Evolutionary conservation across 139 green algal genomes (phyloP), one percentile per base, ranked within the genome.

Genomic region (Chlamydomonas sp.): DNA sequence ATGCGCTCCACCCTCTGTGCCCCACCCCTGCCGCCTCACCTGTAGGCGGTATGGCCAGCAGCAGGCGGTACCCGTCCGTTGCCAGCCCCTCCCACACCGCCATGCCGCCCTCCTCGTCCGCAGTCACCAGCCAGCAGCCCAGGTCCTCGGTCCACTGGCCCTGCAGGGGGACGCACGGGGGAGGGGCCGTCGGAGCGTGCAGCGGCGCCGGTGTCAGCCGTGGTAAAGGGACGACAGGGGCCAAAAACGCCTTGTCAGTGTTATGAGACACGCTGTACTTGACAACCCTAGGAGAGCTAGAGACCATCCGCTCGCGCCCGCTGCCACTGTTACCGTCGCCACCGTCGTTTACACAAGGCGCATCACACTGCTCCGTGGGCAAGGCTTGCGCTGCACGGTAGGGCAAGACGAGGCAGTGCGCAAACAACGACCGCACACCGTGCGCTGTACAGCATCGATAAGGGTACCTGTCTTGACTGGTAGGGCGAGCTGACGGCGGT

Each of bases 51-150:
- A 78, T 76, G 6, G 31, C n/a, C 12, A 60, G 64, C 17, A 74
- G 4, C 66, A 90, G 79, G 9, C 73, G 85, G 74, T 73, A 74
- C 5, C 79, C 79, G 78, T 17, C 62, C 6, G 31, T 7, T 6
- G 12, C 49, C 17, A 73, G 14, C 1, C 5, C 80, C 73, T 85
- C 61, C 90, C 90, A 93, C 60, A 93, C 82, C 12, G 79, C 86
- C 2, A 93, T 71, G 16, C 31, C 85, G 67, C 90, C 90, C n/a
- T 84, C 63, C 69, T 90, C 88, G 17, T 93, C 90, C 14, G 60
- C 76, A 18, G 69, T 92, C 7, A 92, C 81, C 66, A 93, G 88
- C 18, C 90, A 58, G n/a, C 80, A 81, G 64, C 80, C 83, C 74
- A 90, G 60, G 69, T 89, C 61, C 71, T 86, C 90, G 5, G 71